Base-by-base conservation (phyloP, 2,329 filamentous ascomycete genomes). In the Stachybotrys chlorohalonatus region DNA sequence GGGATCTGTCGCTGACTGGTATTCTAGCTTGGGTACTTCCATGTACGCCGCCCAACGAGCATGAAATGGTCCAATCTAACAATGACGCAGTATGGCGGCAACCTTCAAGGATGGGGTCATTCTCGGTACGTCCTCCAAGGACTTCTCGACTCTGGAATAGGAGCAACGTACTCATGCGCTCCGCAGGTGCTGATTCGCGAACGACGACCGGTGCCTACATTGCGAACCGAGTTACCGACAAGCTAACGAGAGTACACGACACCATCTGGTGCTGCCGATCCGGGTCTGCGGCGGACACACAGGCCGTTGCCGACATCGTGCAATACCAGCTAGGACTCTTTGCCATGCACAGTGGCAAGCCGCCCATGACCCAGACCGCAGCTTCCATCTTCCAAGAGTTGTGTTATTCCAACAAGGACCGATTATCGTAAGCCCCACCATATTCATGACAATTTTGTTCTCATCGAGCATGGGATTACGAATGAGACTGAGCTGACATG, bases 251-350 rank as follows among this genome's bases (percentile, higher is more conserved):
- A 79, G 93, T 99, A 58, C 89, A 95, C 76, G 94, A 99, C 74
- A 97, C 93, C 56, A 97, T 99, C 75, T 99, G 94, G 94, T 99
- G 94, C 79, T 99, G 94, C 78, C 87, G 94, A 67, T 97, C 94
- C 58, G 94, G 94, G 52, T 99, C 94, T 31, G 94, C 94, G 36
- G 94, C 94, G 62, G 94, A 99, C 70, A 99, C 94, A 56, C 94
- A 99, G 75, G 94, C 94, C 52, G 91, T 99, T 51, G 94, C 94
- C 56, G 94, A 99, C 68, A 96, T 99, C 66, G 94, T 99, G 47
- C 90, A 95, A 70, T 96, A 97, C 73, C 90, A 99, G 71, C 82
- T 99, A 53, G 89, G 90, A 64, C 84, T 96, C 76, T 97, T 95
- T 73, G 87, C 89, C 59, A 89, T 95, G 75, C 84, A 84, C 64